phyloP scores from a whole-genome alignment of 768 basidiomycete genomes.

The Sistotremastrum niveocremeum region DNA sequence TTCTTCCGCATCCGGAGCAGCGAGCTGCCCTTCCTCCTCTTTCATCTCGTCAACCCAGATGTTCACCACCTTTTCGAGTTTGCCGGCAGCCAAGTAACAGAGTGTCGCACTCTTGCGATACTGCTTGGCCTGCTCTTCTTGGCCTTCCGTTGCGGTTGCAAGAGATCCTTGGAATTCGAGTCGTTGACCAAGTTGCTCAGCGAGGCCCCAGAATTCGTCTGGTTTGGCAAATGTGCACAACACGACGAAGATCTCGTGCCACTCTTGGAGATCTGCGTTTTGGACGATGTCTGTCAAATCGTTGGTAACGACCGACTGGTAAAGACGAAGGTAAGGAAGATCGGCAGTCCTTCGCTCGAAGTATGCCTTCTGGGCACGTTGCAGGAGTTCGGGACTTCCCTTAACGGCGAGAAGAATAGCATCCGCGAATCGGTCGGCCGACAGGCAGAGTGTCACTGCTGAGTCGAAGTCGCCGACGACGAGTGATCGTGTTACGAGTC shows the following conservation, averaged over 20 bases:
- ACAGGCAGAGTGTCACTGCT: constrained; percentile 84
- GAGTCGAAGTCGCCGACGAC: constrained; percentile 93
- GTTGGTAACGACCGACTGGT: constrained; percentile 87
- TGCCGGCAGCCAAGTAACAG: constrained; percentile 85
- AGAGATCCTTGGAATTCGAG: constrained; percentile 76
- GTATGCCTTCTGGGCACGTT: constrained; percentile 84
- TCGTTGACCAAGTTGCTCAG: constrained; percentile 83
- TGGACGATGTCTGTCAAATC: constrained; percentile 91
- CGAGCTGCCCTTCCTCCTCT: constrained; percentile 62
- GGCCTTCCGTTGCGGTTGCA: constrained; percentile 33
- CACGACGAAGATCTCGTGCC: constrained; percentile 95
- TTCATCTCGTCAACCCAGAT: constrained; percentile 87
- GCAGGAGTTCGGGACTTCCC: constrained; percentile 77
- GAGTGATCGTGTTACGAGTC: constrained; percentile 81
- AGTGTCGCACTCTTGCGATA: constrained; percentile 81
- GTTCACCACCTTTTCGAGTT: constrained; percentile 72
- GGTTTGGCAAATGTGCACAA: constrained; percentile 83
- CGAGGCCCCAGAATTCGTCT: constrained; percentile 77
- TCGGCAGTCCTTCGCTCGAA: constrained; percentile 69
- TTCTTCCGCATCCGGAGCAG: constrained; percentile 23
- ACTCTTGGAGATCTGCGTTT: constrained; percentile 88
- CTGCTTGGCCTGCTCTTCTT: constrained; percentile 29
- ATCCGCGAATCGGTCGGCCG: constrained; percentile 83
- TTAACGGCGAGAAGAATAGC: constrained; percentile 88
- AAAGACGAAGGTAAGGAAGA: constrained; percentile 81